Conservation (phyloP, 345 rosid species). For the Melaleuca quinquenervia region DNA sequence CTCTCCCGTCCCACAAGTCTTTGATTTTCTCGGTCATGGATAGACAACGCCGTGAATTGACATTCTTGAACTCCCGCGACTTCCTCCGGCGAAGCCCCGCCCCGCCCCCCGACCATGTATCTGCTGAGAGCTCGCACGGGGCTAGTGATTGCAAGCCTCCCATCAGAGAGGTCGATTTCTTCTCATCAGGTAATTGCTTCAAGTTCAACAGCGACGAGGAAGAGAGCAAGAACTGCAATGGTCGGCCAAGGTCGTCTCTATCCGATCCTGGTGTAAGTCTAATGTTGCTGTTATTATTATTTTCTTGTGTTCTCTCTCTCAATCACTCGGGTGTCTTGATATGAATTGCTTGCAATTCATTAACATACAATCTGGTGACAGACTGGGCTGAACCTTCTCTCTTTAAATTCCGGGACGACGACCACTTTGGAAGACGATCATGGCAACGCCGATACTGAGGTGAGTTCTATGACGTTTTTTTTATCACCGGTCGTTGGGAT, state of each 20-base stretch:
- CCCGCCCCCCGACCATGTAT: neutral
- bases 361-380: conserved; percentile 1
- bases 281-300: neutral
- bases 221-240: conserved; percentile 5
- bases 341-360: neutral
- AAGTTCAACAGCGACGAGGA: conserved; percentile 2
- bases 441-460: conserved; percentile 29
- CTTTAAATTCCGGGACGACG: conserved; percentile 28
- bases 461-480: conserved; percentile 10
- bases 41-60: conserved; percentile 41
- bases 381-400: conserved; percentile 45
- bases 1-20: neutral
- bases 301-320: neutral
- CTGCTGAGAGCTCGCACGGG: neutral
- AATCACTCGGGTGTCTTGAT: neutral
- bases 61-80: conserved; percentile 46
- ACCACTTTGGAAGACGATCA: conserved; percentile 8
- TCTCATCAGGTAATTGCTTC: conserved; percentile 17
- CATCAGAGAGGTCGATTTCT: conserved; percentile 82
- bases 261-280: conserved; percentile 18
- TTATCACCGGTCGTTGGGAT: neutral
- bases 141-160: conserved; percentile 1
- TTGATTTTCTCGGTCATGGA: conserved; percentile 37
- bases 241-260: conserved; percentile 5
- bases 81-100: conserved; percentile 15